These are phyloP conservation scores for Chlorella variabilis DNA, from an alignment of 163 green algal species.

Conservation along the genomic window DNA sequence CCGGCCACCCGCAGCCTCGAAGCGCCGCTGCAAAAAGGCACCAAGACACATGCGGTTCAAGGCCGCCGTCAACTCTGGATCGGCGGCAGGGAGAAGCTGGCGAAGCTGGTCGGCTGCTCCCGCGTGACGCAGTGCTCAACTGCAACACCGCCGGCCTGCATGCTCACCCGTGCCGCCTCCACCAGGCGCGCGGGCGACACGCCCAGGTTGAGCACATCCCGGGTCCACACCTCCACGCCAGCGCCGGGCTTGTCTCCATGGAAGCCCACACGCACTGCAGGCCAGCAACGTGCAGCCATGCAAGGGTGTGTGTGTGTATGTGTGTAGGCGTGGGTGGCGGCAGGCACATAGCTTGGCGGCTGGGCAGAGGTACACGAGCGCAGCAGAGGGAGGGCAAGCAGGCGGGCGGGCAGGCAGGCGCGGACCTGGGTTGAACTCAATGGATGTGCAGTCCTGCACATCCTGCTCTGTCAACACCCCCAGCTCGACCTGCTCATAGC, in stretches of 20 bases:
- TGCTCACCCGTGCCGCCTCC: slow-evolving; percentile 47
- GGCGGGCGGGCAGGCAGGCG: slow-evolving; percentile 14
- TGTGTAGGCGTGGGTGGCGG: no score
- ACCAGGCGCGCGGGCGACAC: slow-evolving; percentile 72
- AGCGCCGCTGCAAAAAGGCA: no score
- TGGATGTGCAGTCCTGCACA: slow-evolving; percentile 59
- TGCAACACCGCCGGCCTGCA: no score
- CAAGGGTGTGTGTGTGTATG: not conserved
- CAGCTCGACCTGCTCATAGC: slow-evolving; percentile 38
- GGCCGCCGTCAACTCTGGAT: no score
- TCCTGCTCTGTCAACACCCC: slow-evolving; percentile 69
- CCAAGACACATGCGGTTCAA: no score
- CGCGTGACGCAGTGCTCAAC: no score
- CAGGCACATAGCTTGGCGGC: no score
- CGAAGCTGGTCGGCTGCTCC: no score
- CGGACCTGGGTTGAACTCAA: slow-evolving; percentile 90
- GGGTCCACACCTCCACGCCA: slow-evolving; percentile 69
- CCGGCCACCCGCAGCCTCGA: slow-evolving; percentile 71
- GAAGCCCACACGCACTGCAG: slow-evolving; percentile 66
- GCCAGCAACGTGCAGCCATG: not conserved
- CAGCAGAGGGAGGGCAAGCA: not conserved
- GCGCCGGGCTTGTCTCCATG: slow-evolving; percentile 42
- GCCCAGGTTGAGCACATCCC: slow-evolving; percentile 93
- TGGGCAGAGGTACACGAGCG: no score
- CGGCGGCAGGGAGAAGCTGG: no score